These are phyloP conservation scores for Geosmithia putterillii DNA, from an alignment of 2,329 filamentous ascomycete species.

Conservation along the genomic window DNA sequence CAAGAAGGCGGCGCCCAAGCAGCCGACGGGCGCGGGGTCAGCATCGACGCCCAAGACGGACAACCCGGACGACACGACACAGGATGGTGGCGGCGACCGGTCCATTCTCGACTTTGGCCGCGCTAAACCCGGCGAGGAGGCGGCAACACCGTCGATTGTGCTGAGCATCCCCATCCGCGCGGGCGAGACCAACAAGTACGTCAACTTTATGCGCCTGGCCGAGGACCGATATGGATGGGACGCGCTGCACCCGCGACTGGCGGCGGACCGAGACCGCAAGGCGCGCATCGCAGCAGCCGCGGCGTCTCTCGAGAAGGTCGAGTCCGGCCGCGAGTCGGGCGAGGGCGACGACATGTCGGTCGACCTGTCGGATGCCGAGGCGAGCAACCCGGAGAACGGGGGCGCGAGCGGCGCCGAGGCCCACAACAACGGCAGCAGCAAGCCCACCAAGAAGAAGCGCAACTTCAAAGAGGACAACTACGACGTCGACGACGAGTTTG, in stretches of 20 bases:
- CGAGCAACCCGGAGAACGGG: constrained; percentile 80
- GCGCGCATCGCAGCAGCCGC: constrained; percentile 79
- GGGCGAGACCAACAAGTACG: constrained; percentile 75
- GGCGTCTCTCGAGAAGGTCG: constrained; percentile 69
- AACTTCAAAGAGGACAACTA: constrained; percentile 75
- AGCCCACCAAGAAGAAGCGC: constrained; percentile 61
- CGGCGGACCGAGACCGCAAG: constrained; percentile 77
- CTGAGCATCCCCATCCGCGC: constrained; percentile 64
- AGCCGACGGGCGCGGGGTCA: constrained; percentile 26
- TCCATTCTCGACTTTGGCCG: constrained; percentile 52
- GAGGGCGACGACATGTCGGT: constrained; percentile 81
- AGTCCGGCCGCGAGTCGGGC: constrained; percentile 53
- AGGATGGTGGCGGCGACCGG: constrained; percentile 28
- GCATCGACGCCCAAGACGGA: constrained; percentile 34
- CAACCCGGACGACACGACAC: constrained; percentile 31
- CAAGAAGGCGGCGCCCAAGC: constrained; percentile 34
- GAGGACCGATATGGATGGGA: constrained; percentile 93
- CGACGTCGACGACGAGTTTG: constrained; percentile 71
- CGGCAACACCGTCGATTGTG: constrained; percentile 62
- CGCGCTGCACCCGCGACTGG: constrained; percentile 80
- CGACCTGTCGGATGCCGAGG: constrained; percentile 62
- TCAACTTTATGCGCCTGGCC: constrained; percentile 91
- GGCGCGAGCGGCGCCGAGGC: constrained; percentile 44
- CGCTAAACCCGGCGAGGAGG: constrained; percentile 45
- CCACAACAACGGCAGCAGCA: constrained; percentile 45